Percentiles rank a stretch among this genome's conserved stretches.
Conservation (phyloP, 2,329 filamentous ascomycete species). For the Ophiostoma australiae region DNA sequence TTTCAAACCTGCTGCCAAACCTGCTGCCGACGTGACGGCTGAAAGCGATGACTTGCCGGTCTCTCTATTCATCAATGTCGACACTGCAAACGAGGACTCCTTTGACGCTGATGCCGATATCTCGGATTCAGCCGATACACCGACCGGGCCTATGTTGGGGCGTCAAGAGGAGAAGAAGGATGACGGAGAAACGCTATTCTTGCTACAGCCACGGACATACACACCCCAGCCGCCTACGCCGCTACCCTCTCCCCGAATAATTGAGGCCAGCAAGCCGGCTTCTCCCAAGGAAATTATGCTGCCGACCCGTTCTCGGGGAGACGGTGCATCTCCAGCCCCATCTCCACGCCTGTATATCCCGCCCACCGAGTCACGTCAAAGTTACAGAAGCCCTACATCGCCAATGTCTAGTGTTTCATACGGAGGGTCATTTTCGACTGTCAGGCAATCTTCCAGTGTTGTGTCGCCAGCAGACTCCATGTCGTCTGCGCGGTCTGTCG, state of each 20-base stretch:
- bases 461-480: conserved; percentile 18
- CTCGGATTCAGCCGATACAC: conserved; percentile 6
- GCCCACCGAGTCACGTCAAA: conserved; percentile 17
- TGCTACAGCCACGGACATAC: conserved; percentile 55
- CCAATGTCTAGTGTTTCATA: background rate
- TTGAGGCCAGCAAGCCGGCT: conserved; percentile 26
- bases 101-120: background rate
- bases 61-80: conserved; percentile 13
- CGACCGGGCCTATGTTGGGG: background rate
- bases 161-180: conserved; percentile 13
- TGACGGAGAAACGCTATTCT: conserved; percentile 40
- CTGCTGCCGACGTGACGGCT: background rate
- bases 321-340: conserved; percentile 5
- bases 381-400: conserved; percentile 9
- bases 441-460: background rate
- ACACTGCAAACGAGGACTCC: background rate
- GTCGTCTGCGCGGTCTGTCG: conserved; percentile 12
- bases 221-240: conserved; percentile 49
- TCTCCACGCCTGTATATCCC: conserved; percentile 19
- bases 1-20: background rate
- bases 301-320: conserved; percentile 13
- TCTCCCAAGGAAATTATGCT: background rate
- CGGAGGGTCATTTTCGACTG: background rate
- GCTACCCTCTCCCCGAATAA: conserved; percentile 44
- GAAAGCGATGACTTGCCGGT: conserved; percentile 15